Conservation (phyloP, 352 stramenopile genomes). For the Globisporangium canariense region DNA sequence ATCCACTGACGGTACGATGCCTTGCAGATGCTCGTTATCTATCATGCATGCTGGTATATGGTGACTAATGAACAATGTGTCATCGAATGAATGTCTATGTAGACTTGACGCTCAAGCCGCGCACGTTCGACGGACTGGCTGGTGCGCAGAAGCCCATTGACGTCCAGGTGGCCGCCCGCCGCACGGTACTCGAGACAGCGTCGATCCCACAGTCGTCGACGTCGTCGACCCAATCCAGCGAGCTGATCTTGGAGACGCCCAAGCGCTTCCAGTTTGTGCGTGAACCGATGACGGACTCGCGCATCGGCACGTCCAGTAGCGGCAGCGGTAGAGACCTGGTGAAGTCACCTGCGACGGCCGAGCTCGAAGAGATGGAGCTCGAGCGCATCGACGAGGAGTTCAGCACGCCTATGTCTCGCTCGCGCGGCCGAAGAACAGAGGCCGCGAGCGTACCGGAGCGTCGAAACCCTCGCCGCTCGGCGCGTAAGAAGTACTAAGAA, state of each 20-base stretch:
- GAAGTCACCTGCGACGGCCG: conserved; percentile 54
- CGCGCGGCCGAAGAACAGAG: conserved; percentile 51
- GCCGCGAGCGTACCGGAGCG: conserved; percentile 56
- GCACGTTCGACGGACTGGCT: conserved; percentile 20
- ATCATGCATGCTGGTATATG: neutral
- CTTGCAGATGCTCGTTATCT: neutral
- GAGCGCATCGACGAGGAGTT: conserved; percentile 83
- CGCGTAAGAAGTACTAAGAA: conserved; percentile 61
- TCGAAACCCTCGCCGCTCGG: conserved; percentile 68
- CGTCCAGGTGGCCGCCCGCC: conserved; percentile 22
- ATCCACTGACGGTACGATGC: conserved; percentile 35
- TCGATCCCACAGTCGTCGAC: conserved; percentile 29
- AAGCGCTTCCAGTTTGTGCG: conserved; percentile 79
- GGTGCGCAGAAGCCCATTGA: conserved; percentile 19
- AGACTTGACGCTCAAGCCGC: conserved; percentile 50
- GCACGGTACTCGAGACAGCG: conserved; percentile 21
- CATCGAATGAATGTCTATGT: neutral
- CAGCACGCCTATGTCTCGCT: conserved; percentile 60
- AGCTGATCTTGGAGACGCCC: conserved; percentile 48
- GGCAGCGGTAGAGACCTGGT: conserved; percentile 17
- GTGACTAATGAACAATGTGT: neutral
- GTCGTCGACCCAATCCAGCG: conserved; percentile 24
- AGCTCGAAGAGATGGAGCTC: conserved; percentile 72
- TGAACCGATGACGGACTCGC: conserved; percentile 60
- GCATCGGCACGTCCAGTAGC: conserved; percentile 26